A percentile compares a stretch with the other conserved stretches of the same genome.
Conservation (phyloP, 257 asterid genomes). For the Solanum bulbocastanum region DNA sequence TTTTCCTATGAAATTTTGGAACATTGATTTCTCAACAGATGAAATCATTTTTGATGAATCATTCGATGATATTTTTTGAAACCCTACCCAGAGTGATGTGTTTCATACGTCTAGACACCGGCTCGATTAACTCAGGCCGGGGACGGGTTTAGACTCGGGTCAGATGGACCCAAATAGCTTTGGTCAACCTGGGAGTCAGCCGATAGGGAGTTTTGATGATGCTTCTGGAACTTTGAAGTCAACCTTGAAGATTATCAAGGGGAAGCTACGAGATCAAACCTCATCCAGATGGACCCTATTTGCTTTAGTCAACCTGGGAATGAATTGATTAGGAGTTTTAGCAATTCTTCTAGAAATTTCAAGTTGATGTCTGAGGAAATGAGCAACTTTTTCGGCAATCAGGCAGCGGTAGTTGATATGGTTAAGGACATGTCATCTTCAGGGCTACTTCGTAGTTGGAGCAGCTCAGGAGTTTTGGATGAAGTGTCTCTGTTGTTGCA, state of each 20-base stretch:
- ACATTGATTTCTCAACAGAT: conserved; percentile 18
- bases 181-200: conserved; percentile 1
- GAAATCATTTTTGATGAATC: conserved; percentile 51
- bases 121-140: not conserved
- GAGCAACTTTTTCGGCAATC: conserved; percentile 20
- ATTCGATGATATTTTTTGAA: conserved; percentile 37
- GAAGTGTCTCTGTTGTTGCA: conserved; percentile 29
- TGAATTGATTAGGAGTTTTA: not conserved
- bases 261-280: conserved; percentile 6
- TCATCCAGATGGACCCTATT: not conserved
- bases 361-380: conserved; percentile 42
- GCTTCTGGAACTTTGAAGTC: not conserved
- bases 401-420: conserved; percentile 4
- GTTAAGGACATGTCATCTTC: not conserved
- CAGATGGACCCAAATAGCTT: conserved; percentile 9
- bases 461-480: conserved; percentile 34
- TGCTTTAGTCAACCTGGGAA: conserved; percentile 1
- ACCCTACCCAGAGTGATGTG: conserved; percentile 18
- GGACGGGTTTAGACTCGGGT: not conserved
- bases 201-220: not conserved
- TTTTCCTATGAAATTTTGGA: not conserved
- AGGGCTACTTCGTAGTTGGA: conserved; percentile 26
- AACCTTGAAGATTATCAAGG: not conserved
- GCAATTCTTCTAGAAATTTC: conserved; percentile 17
- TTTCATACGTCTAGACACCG: conserved; percentile 9